A percentile compares a stretch with the other conserved stretches of the same genome.
These are phyloP conservation scores for Lactarius sp. DNA, from an alignment of 768 basidiomycete species.

Conservation along the genomic window DNA sequence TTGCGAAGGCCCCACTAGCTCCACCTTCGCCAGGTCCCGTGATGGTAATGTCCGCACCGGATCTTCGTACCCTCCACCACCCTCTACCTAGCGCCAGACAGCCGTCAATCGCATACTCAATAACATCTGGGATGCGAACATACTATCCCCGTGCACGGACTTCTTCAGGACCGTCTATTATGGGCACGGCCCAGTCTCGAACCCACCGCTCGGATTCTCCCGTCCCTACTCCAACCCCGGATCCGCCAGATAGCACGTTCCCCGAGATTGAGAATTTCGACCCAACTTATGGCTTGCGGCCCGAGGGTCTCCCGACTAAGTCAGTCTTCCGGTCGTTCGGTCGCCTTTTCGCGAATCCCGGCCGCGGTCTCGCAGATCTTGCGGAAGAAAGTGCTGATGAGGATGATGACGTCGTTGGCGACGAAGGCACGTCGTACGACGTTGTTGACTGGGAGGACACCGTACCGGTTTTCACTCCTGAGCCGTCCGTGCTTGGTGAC, in stretches of 20 bases:
- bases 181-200: slow-evolving; percentile 15
- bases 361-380: slow-evolving; percentile 71
- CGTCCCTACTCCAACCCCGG: slow-evolving; percentile 31
- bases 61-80: slow-evolving; percentile 5
- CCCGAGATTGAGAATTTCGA: slow-evolving; percentile 84
- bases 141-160: slow-evolving; percentile 16
- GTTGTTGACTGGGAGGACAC: slow-evolving; percentile 68
- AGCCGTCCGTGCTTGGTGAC: slow-evolving; percentile 37
- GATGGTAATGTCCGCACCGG: slow-evolving; percentile 16
- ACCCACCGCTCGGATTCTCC: slow-evolving; percentile 27
- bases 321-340: slow-evolving; percentile 77
- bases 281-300: slow-evolving; percentile 92
- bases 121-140: slow-evolving; percentile 10
- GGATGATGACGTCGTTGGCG: slow-evolving; percentile 38
- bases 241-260: slow-evolving; percentile 35
- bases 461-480: slow-evolving; percentile 43
- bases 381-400: slow-evolving; percentile 54
- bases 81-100: background rate
- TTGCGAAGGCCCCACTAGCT: slow-evolving; percentile 48
- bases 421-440: slow-evolving; percentile 49
- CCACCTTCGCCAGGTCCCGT: slow-evolving; percentile 20
- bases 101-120: slow-evolving; percentile 8
- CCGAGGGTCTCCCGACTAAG: slow-evolving; percentile 84
- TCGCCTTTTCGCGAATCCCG: slow-evolving; percentile 60
- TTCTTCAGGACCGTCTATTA: slow-evolving; percentile 15